A percentile compares a stretch with the other conserved stretches of the same genome.
phyloP scores from a whole-genome alignment of 148 eudicot genomes.

The Vaccinium corymbosum region DNA sequence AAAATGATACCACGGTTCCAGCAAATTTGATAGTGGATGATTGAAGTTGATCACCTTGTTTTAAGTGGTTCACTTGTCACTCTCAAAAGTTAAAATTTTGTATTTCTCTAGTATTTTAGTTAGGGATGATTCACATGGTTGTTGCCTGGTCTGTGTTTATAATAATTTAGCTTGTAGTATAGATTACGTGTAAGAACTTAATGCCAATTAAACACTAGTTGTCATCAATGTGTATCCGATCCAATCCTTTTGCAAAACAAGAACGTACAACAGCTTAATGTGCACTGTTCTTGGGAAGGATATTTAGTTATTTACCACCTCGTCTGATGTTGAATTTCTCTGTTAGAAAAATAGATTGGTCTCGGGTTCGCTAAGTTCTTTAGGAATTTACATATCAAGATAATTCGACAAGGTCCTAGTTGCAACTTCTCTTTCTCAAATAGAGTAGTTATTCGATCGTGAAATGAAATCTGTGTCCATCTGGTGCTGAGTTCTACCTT shows the following conservation, averaged over 20 bases:
- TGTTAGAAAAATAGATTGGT: background rate
- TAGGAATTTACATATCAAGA: background rate
- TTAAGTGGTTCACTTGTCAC: conserved; percentile 15
- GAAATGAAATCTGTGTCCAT: background rate
- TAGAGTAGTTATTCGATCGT: background rate
- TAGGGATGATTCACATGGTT: background rate
- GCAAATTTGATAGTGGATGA: background rate
- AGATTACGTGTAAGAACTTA: background rate
- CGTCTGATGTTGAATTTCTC: background rate
- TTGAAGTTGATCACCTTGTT: background rate
- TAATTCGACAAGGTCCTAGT: background rate
- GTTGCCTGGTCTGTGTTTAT: background rate
- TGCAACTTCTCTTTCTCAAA: background rate
- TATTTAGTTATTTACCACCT: too few relatives aligned
- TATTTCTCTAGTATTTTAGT: background rate
- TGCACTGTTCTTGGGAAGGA: background rate
- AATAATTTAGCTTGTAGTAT: background rate
- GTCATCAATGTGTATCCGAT: background rate
- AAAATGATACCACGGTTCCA: background rate
- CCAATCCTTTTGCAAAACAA: background rate
- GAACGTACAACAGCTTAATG: background rate
- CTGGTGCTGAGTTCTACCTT: background rate
- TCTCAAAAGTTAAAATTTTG: background rate
- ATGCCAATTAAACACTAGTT: background rate
- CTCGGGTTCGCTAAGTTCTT: background rate